Evolutionary conservation across 352 stramenopile species (phyloP).

Genomic region (Sclerospora graminicola): DNA sequence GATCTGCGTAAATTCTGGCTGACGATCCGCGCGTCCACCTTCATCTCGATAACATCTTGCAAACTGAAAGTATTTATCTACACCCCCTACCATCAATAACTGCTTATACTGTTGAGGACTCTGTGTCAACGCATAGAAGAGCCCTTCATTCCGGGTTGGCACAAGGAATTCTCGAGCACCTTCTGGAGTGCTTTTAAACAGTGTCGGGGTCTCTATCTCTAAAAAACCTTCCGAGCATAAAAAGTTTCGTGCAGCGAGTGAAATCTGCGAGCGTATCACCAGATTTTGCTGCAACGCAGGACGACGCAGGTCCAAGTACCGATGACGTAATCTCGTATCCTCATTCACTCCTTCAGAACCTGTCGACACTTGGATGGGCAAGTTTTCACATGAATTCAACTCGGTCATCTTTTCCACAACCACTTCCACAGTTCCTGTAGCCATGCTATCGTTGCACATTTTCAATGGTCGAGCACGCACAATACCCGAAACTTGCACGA

Average conservation of each 20-base stretch:
- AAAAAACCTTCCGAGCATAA: slow-evolving; percentile 61
- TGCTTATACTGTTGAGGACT: slow-evolving; percentile 90
- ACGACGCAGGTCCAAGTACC: slow-evolving; percentile 76
- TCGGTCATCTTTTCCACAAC: slow-evolving; percentile 47
- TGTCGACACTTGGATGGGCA: slow-evolving; percentile 55
- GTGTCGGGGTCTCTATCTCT: slow-evolving; percentile 83
- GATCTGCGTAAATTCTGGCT: slow-evolving; percentile 88
- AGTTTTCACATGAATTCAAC: slow-evolving; percentile 46
- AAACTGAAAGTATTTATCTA: slow-evolving; percentile 87
- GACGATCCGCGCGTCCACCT: slow-evolving; percentile 75
- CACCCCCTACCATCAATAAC: slow-evolving; percentile 81
- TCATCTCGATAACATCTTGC: slow-evolving; percentile 87
- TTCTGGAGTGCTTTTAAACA: slow-evolving; percentile 86
- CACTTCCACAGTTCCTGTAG: slow-evolving; percentile 66
- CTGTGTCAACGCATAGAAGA: slow-evolving; percentile 85
- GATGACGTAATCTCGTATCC: slow-evolving; percentile 63
- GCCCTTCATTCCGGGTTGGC: slow-evolving; percentile 47
- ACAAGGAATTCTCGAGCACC: slow-evolving; percentile 82
- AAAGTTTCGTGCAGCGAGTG: slow-evolving; percentile 61
- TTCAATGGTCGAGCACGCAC: slow-evolving; percentile 45
- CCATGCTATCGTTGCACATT: slow-evolving; percentile 65
- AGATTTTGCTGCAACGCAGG: slow-evolving; percentile 72
- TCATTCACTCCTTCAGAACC: slow-evolving; percentile 49
- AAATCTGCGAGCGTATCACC: slow-evolving; percentile 56
- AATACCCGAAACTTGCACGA: slow-evolving; percentile 51